These are phyloP conservation scores for Tuber calosporum DNA, from an alignment of 495 filamentous ascomycete genomes.

Conservation along the genomic window DNA sequence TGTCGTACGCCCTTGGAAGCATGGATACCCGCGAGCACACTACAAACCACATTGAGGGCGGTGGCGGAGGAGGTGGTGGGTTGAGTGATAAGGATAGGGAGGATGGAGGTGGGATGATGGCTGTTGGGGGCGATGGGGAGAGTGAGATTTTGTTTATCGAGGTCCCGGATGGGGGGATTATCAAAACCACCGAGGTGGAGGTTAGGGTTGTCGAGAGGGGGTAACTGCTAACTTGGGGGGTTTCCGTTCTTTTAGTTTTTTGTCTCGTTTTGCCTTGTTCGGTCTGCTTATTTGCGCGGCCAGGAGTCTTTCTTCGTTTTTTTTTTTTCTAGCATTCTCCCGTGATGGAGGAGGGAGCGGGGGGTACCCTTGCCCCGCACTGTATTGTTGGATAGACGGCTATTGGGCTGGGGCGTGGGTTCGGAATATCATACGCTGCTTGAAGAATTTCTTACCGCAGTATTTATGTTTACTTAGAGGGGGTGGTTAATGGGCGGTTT, in stretches of 20 bases:
- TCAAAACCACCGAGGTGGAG: constrained; percentile 1
- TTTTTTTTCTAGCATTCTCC: neutral
- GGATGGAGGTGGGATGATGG: neutral
- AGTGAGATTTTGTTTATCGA: constrained; percentile 1
- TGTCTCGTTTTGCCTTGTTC: neutral
- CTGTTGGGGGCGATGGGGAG: neutral
- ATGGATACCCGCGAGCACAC: constrained; percentile 2
- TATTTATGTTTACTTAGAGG: neutral
- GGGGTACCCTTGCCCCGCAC: neutral
- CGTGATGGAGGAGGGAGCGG: neutral
- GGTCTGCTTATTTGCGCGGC: neutral
- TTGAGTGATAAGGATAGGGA: neutral
- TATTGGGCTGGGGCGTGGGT: neutral
- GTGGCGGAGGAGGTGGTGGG: neutral
- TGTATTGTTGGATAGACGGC: neutral
- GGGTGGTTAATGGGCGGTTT: neutral
- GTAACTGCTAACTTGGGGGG: neutral
- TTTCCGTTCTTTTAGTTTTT: neutral
- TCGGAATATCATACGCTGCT: neutral
- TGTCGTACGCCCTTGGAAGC: neutral
- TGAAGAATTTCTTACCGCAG: neutral
- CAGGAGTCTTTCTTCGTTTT: neutral
- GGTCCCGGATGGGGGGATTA: neutral
- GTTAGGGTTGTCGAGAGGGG: constrained; percentile 3
- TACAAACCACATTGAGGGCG: neutral